Evolutionary conservation across 108 stramenopile genomes (phyloP), one percentile per base, ranked within the genome.

Genomic region (Fistulifera solaris): DNA sequence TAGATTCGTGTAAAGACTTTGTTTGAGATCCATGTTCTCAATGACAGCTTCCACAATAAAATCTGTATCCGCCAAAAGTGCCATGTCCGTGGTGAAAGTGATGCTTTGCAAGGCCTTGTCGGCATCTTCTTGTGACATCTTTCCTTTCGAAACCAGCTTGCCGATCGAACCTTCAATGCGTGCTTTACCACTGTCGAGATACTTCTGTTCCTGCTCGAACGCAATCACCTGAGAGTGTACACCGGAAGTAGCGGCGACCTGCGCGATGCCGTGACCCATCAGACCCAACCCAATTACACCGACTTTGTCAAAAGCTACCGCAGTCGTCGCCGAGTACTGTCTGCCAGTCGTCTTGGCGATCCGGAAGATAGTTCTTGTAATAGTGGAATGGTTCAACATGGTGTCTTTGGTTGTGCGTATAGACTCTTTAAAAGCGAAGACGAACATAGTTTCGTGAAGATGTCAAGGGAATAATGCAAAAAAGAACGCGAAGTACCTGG

Each of bases 241-340:
- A 7, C 87, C 89, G 22, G 71, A 75, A 25, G 65, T 28, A 13
- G 96, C 95, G 21, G 93, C 73, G 14, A 78, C 75, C 69, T 91
- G 89, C 56, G 77, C 81, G 41, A 99, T 95, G 7, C 99, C 99
- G 61, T 99, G 99, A 18, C 99, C 99, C 97, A 99, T 98, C 54
- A 99, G 78, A n/a, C 98, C 98, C 40, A 98, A 59, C n/a, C 97
- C 97, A 27, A 96, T 71, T 21, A 95, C 91, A 23, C 94, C 97
- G 13, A 98, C 65, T 56, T 82, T 87, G 21, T 85, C 78, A 63
- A 96, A 84, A 46, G 62, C 31, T 6, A 35, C 31, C 31, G 31
- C 3, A 8, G 31, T 8, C 31, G 31, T 35, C 31, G 31, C 3
- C 3, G 31, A 35, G 31, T 35, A 35, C 31, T 35, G 31, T 35